phyloP scores from a whole-genome alignment of 108 stramenopile species.

The Skeletonema menzelii region DNA sequence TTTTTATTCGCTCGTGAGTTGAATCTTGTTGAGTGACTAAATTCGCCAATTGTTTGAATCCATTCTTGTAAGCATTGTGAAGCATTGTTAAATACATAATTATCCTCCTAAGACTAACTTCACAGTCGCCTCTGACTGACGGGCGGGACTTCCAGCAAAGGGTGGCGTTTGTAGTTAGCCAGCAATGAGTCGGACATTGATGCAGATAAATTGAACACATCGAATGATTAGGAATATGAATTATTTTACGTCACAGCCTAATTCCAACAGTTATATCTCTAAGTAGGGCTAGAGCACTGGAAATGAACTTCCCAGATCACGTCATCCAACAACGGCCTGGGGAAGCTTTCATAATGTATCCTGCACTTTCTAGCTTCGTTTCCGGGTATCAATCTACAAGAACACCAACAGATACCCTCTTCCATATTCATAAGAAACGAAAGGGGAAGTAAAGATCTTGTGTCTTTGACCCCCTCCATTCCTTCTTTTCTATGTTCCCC shows the following conservation, averaged over 20 bases:
- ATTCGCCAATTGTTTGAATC: too few species aligned
- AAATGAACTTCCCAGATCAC: neutral
- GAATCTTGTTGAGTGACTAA: too few species aligned
- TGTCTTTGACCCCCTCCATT: neutral
- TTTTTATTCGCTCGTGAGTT: too few species aligned
- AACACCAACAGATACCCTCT: neutral
- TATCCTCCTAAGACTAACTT: too few species aligned
- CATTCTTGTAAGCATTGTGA: too few species aligned
- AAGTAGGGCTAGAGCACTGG: neutral
- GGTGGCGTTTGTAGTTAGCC: too few species aligned
- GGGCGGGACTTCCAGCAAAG: too few species aligned
- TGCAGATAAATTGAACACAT: neutral
- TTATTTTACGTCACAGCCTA: neutral
- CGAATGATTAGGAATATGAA: neutral
- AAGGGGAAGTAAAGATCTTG: neutral
- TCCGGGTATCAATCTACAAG: neutral
- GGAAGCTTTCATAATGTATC: neutral
- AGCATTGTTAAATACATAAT: too few species aligned
- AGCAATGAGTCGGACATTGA: too few species aligned
- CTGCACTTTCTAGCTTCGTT: neutral
- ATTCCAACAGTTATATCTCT: neutral
- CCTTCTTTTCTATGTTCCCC: neutral
- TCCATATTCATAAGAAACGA: neutral
- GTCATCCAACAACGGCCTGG: conserved; percentile 2
- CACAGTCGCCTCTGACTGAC: too few species aligned